phyloP scores from a whole-genome alignment of 208 protist species.

The Trypanosoma vivax region DNA sequence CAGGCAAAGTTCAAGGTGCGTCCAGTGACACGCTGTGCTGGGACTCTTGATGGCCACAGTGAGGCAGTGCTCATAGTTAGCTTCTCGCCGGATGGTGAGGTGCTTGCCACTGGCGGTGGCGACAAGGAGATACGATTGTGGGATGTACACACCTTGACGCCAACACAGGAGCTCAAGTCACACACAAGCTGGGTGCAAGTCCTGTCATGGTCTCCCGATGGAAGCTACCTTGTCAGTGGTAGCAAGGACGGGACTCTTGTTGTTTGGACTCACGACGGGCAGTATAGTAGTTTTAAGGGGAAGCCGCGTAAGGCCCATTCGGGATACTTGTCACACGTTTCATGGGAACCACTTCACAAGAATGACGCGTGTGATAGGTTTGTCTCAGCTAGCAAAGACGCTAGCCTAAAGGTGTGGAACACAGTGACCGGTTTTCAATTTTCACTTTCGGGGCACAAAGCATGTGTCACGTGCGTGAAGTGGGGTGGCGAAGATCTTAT shows the following conservation, averaged over 20 bases:
- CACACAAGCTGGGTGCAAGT: slow-evolving; percentile 96
- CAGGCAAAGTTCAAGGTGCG: slow-evolving; percentile 96
- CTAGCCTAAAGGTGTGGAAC: slow-evolving; percentile 89
- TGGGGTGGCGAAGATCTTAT: slow-evolving; percentile 94
- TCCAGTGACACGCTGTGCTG: slow-evolving; percentile 92
- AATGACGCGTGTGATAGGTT: slow-evolving; percentile 78
- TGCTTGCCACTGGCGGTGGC: slow-evolving; percentile 92
- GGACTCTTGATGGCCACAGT: slow-evolving; percentile 91
- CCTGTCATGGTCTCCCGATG: slow-evolving; percentile 95
- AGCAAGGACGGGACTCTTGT: slow-evolving; percentile 91
- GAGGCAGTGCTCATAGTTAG: slow-evolving; percentile 91
- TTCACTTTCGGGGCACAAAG: slow-evolving; percentile 93
- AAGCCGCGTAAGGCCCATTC: slow-evolving; percentile 88
- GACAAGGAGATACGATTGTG: slow-evolving; percentile 97
- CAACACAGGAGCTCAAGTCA: slow-evolving; percentile 83
- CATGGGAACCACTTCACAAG: slow-evolving; percentile 95
- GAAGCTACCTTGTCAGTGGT: slow-evolving; percentile 88
- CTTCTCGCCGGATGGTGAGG: slow-evolving; percentile 94
- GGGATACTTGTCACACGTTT: slow-evolving; percentile 93
- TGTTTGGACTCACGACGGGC: slow-evolving; percentile 88
- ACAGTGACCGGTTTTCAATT: slow-evolving; percentile 49
- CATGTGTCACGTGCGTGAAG: slow-evolving; percentile 93
- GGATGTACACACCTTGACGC: slow-evolving; percentile 95
- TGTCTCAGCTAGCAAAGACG: slow-evolving; percentile 92
- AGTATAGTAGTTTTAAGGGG: slow-evolving; percentile 71